Evolutionary conservation across 352 stramenopile genomes (phyloP), one percentile per base, ranked within the genome.

Genomic region (Saprolegnia diclina): DNA sequence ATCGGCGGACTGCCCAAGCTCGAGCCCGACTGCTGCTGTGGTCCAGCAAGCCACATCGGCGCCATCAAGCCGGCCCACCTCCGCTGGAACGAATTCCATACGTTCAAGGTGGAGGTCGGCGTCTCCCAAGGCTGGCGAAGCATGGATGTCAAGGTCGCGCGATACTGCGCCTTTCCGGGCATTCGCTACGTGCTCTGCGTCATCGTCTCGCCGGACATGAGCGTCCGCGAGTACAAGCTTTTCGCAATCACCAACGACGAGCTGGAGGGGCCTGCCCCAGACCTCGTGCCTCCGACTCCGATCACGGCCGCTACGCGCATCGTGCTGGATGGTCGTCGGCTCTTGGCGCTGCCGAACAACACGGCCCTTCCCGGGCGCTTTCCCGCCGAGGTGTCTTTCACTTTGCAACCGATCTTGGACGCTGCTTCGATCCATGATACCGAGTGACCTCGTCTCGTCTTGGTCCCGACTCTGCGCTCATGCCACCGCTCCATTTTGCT

Each of bases 61-160:
- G 63, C 48, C 38, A 19, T 54, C 5, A 35, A 35, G 29, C 29
- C 29, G 29, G 29, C 29, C 2, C 29, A 35, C 5, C 29, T 35
- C 5, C 29, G 4, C 21, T 64, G 50, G 53, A 9, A 22, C 19
- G 64, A 63, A n/a, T 71, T 64, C n/a, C 50, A 71, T 11, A 71
- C 64, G 16, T 11, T 71, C 52, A 71, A 71, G 29, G 53, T 71
- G 9, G 64, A 64, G 24, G 26, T 71, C 18, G 38, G 52, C 14
- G 50, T 64, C 37, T 56, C 35, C 6, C 22, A 37, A 32, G 50
- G 37, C 4, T 71, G 64, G 64, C 50, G 19, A 14, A 46, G 2
- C 38, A 64, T 40, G 11, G 40, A 11, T 3, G 35, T 1, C 29
- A 71, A 55, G 40, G 64, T 54, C 5, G 11, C 45, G 1, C 13